Base-by-base conservation (phyloP, 1,284 basidiomycete genomes). In the Stygiomarasmius scandens region DNA sequence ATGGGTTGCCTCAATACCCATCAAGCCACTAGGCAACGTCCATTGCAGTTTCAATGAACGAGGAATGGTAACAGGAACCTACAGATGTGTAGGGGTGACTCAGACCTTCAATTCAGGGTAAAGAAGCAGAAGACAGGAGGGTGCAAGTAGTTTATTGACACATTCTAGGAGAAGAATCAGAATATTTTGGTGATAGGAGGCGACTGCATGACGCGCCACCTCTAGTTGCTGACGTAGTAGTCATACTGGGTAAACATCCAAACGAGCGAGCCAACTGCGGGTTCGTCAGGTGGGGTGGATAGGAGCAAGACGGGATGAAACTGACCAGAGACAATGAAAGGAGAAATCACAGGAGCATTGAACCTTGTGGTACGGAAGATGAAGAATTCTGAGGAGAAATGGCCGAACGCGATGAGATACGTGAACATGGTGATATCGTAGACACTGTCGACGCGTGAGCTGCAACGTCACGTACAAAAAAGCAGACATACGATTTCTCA, bases 381-480 rank as follows among this genome's bases (percentile, higher is more conserved):
- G 67, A 95, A 73, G 56, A 93, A 72, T 74, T 99, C 96, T 24
- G 92, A 89, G 32, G 82, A 80, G 70, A 97, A 98, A 77, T 99
- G 96, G 11, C 80, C 84, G 63, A 96, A 90, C 0, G 95, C 96
- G 65, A 98, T 86, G 60, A 93, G 83, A 74, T 96, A 98, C 34
- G 92, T 90, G 69, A 90, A 81, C 61, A 96, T 76, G 16, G 93
- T 84, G 72, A 98, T 87, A 71, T 96, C 88, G 75, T 98, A 99
- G 23, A 94, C 74, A n/a, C 95, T 96, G 64, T 41, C 49, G 22
- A 54, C 55, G 44, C 36, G 61, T 41, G 63, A 58, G 52, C 55
- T 49, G 49, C 52, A 43, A 53, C 50, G 52, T 44, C 52, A 53
- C 47, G 46, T 55, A 5, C 43, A 52, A 49, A 55, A 58, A 46